Evolutionary conservation across 2,329 filamentous ascomycete genomes (phyloP), one percentile per base, ranked within the genome.

Genomic region (Achaetomium macrosporum): DNA sequence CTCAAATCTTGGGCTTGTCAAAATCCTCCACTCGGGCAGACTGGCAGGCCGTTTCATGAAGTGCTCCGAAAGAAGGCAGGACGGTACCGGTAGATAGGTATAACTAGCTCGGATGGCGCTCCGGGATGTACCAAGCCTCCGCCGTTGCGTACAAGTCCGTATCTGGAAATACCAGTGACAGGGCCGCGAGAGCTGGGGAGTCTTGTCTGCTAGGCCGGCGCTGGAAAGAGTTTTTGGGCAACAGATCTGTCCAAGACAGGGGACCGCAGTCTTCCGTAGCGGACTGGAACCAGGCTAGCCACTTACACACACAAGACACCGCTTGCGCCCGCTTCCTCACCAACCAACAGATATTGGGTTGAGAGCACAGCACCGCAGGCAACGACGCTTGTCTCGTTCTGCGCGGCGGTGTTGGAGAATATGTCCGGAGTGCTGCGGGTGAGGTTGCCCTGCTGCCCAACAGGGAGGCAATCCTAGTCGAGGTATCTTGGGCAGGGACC

Each of bases 181-280:
- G 46, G 52, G 31, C 12, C 42, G 47, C 43, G 30, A 47, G 41
- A 16, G 44, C 30, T 15, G 36, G 39, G 42, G 25, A 40, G 46
- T 54, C 25, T 48, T 50, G 43, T 52, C 35, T 45, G 43, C 40
- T 37, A 49, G 47, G 47, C 30, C 31, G 50, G 41, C 31, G 42
- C 30, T 33, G 17, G 47, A 47, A 54, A 42, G 43, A 41, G 50
- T 55, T 54, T 50, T 51, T 44, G 54, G 44, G 43, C 42, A 41
- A 50, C 35, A 37, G 53, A 47, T 47, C 30, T 41, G 12, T 47
- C 29, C 15, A 59, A 47, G 55, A 57, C 57, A 60, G 55, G 59
- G 58, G 52, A 60, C 47, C 52, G 55, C 53, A 47, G 57, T 50
- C 53, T 63, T 57, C n/a, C 17, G 36, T 39, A 55, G 51, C 44